Base-by-base conservation (phyloP, 2,329 filamentous ascomycete species). In the Daldinia sp. region DNA sequence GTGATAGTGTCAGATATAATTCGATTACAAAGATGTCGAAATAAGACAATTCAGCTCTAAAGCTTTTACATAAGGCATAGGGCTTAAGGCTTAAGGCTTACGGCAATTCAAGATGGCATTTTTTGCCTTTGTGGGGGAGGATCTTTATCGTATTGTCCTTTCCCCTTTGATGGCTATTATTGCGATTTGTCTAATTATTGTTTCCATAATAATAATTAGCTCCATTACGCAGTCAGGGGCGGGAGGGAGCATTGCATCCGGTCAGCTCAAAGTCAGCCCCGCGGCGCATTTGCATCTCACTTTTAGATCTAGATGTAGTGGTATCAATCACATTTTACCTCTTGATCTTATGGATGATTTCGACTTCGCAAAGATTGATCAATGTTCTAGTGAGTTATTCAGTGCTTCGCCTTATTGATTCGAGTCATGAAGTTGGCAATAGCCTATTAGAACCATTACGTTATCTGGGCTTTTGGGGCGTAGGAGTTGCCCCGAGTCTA, bases 1-100 rank as follows among this genome's bases (percentile, higher is more conserved):
- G 33, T 37, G 51, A 54, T 54, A 12, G 33, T n/a, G 51, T 26
- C 33, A 23, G 51, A 54, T 26, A 10, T 37, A 35, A 35, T 54
- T 37, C 10, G n/a, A 18, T 51, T 18, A 51, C 46, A 2, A 51
- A 51, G 13, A 51, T 15, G 26, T 30, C 46, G 46, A 51, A 51
- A 51, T 51, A 15, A 39, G 35, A 39, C 0, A 15, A 15, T 33
- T 18, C n/a, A 18, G 2, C 44, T 15, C 28, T 33, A 15, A 18
- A n/a, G 20, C 20, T 7, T 23, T 33, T 35, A 10, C 9, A 20
- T 54, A 54, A 54, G 51, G 35, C 23, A 20, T 37, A 54, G 18
- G 18, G 18, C 33, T 35, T 33, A 33, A 30, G 28, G 7, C 28
- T 33, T 33, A 33, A 35, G 51, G 35, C 23, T 54, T 37, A 54